Evolutionary conservation across 306 rosid genomes (phyloP), one percentile per base, ranked within the genome.

Genomic region (Cucumis hystrix): DNA sequence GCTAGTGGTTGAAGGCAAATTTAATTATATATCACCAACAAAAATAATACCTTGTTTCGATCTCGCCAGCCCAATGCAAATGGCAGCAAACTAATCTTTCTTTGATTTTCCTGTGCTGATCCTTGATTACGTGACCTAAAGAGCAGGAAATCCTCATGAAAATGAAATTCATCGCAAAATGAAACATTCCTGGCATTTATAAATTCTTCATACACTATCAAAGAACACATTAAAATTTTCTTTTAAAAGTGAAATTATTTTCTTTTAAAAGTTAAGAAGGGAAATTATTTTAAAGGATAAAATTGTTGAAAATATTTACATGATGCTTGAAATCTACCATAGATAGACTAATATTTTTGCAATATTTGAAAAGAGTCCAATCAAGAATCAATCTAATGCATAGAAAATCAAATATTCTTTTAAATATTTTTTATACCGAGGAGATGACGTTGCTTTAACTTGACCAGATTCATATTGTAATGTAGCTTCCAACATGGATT

Each of bases 41-140:
- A n/a, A n/a, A n/a, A 70, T 45, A 13, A 47, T 20, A 95, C 98
- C 98, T 88, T 92, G 85, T 77, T 88, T 85, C 82, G 87, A 81
- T 94, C 98, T 67, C 96, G 97, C 97, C 97, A 95, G 57, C 98
- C 96, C 49, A 90, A 87, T 83, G 92, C 95, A 87, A 95, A 95
- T 41, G 88, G 84, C 65, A 89, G 84, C 80, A 94, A 85, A 54
- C 96, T 78, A 18, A 69, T 41, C 87, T 82, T 94, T 75, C 83
- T 88, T 71, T 91, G 35, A 83, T 47, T 86, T 56, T 84, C 97
- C 47, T 35, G 76, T 51, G 56, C 79, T 18, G 89, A 76, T 57
- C 83, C 87, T 81, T 64, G 84, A 62, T 10, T 70, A 47, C 75
- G 78, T 55, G 86, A 51, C 88, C 98, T 88, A 80, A 83, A 83